Conservation (phyloP, 129 eudicot species). For the Flaveria brownii region DNA sequence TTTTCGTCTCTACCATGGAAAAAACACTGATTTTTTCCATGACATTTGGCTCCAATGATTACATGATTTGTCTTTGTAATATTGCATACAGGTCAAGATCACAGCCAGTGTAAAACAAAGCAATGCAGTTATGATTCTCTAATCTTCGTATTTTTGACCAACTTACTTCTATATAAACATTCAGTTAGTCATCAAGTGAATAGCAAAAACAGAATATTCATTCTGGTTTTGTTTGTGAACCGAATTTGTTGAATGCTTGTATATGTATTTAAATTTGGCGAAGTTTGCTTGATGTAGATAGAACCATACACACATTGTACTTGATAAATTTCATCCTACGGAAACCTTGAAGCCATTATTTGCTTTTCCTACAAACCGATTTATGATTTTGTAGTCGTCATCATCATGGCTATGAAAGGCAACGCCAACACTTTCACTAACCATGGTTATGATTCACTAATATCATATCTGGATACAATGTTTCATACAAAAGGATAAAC, state of each 20-base stretch:
- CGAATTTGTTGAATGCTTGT: background rate
- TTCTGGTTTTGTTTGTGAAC: background rate
- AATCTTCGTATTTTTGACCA: background rate
- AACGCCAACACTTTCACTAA: too few species aligned
- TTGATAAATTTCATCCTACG: too few species aligned
- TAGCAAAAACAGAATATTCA: background rate
- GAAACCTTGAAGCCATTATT: too few species aligned
- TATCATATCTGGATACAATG: too few species aligned
- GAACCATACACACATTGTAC: too few species aligned
- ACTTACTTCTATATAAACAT: background rate
- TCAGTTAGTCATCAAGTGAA: background rate
- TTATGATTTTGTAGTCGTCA: too few species aligned
- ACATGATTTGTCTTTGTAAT: background rate
- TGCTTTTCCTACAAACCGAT: too few species aligned
- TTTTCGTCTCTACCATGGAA: background rate
- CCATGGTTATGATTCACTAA: too few species aligned
- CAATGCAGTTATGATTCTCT: background rate
- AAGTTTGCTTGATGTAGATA: too few species aligned
- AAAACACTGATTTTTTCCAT: background rate
- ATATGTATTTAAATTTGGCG: background rate
- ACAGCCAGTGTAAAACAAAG: background rate
- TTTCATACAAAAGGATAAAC: too few species aligned
- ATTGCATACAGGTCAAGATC: constrained; percentile 3
- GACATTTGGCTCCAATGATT: background rate
- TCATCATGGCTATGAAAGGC: too few species aligned